These are phyloP conservation scores for Salmacisia buchloeana DNA, from an alignment of 1,284 basidiomycete genomes.

Conservation along the genomic window DNA sequence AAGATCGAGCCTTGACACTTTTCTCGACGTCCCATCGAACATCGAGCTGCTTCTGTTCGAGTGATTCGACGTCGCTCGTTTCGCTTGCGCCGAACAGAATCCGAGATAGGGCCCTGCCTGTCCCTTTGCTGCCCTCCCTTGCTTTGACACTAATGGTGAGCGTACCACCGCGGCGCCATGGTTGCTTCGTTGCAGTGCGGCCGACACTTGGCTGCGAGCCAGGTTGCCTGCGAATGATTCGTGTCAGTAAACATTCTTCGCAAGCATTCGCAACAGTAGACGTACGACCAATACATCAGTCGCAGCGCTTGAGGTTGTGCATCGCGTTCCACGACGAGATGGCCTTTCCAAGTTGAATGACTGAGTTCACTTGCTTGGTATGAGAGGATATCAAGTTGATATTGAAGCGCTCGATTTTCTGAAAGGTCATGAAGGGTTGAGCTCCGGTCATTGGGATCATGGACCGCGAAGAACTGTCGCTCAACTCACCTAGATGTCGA, in stretches of 20 bases:
- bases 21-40: constrained; percentile 15
- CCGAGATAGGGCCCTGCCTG: neutral
- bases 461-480: neutral
- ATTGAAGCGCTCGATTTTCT: constrained; percentile 31
- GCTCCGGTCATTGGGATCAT: neutral
- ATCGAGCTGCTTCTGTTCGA: neutral
- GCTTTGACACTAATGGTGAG: constrained; percentile 1
- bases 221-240: neutral
- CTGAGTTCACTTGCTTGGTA: constrained; percentile 35
- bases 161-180: neutral
- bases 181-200: neutral
- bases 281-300: neutral
- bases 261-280: too few species aligned
- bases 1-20: neutral
- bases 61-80: neutral
- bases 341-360: neutral
- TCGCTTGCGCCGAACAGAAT: neutral
- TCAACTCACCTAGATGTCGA: neutral
- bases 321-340: neutral
- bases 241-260: neutral
- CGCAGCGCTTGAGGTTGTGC: neutral
- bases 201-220: neutral
- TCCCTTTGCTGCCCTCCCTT: neutral
- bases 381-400: constrained; percentile 44
- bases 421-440: neutral